Evolutionary conservation across 2,329 filamentous ascomycete species (phyloP), one percentile per base, ranked within the genome.

Genomic region (Ceratocystiopsis minuta): DNA sequence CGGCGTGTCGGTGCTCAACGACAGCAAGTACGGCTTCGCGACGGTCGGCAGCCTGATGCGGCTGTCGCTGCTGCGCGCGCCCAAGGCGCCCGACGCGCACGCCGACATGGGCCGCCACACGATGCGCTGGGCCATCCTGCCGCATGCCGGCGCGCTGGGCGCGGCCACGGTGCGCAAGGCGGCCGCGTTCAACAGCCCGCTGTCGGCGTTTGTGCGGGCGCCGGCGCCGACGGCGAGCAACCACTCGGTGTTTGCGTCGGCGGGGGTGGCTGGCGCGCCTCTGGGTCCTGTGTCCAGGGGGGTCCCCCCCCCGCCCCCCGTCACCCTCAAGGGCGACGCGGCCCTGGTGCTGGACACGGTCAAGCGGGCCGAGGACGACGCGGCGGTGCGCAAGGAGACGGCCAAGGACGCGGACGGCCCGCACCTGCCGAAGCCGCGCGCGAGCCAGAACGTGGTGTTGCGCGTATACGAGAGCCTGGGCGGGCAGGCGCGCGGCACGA

Each of bases 301-400:
- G n/a, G n/a, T n/a, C n/a, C 72, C 78, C 13, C 43, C 48, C 6
- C 45, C 43, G 24, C 50, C 53, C 34, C 72, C 80, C 0, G 72
- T 95, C 54, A 70, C 70, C 46, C 61, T 95, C n/a, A 65, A 66
- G 1, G 78, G 79, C 37, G 66, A 69, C 37, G 56, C 67, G 11
- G 78, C 80, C 3, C 64, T 98, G 16, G 66, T 98, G 4, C 65
- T 98, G 1, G 90, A 98, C 56, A 80, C 78, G 1, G 70, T 98
- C 58, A 98, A 98, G 69, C 79, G 90, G 44, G 90, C 84, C n/a
- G 82, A 88, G 55, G 82, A 88, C 52, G 82, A 88, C 50, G 77
- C 80, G 53, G 82, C 86, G 50, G 71, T 86, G 36, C 74, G 68
- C 37, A 60, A 67, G 3, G 71, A 72, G 17, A 70, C 72, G 33